Base-by-base conservation (phyloP, 768 basidiomycete genomes). In the Daedaleopsis sinensis region DNA sequence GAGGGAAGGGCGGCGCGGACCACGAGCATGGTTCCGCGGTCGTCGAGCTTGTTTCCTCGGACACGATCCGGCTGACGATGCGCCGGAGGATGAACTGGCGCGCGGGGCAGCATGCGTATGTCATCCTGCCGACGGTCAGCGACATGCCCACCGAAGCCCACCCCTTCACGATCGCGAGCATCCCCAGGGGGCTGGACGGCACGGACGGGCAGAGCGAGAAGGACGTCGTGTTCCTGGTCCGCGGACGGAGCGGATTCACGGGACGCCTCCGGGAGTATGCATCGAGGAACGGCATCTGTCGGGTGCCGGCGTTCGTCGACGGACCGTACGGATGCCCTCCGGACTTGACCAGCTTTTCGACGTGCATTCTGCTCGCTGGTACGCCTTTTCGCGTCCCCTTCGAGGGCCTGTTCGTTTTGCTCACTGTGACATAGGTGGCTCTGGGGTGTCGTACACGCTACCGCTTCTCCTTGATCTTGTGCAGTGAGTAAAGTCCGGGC, bases 171-270 rank as follows among this genome's bases (percentile, higher is more conserved):
- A 82, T 83, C 60, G 76, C 80, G 43, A 81, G 73, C 65, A 77
- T 82, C 55, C 72, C 71, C 23, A 67, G 10, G 43, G 65, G 47
- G 56, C 62, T 54, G 68, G 58, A 64, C 21, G 62, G 58, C 1
- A n/a, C 54, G 6, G 57, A 56, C 15, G 71, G 24, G 4, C 6
- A 36, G 1, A 50, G 43, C 13, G 67, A 65, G 64, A 77, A 72
- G 60, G 75, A 83, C 47, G 72, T 83, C 7, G 75, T 79, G 19
- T 85, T 85, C 66, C 73, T 86, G 57, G 76, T 86, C 56, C 76
- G 82, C 42, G 80, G 78, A 19, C 71, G 81, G 57, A 74, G 76
- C 60, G 85, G 86, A 1, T 81, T 86, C 71, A 85, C 85, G 12
- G 70, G 70, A 57, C 64, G 71, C 19, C 67, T 75, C 19, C 37